Evolutionary conservation across 352 stramenopile species (phyloP).

Genomic region (Thraustochytrium sp.): DNA sequence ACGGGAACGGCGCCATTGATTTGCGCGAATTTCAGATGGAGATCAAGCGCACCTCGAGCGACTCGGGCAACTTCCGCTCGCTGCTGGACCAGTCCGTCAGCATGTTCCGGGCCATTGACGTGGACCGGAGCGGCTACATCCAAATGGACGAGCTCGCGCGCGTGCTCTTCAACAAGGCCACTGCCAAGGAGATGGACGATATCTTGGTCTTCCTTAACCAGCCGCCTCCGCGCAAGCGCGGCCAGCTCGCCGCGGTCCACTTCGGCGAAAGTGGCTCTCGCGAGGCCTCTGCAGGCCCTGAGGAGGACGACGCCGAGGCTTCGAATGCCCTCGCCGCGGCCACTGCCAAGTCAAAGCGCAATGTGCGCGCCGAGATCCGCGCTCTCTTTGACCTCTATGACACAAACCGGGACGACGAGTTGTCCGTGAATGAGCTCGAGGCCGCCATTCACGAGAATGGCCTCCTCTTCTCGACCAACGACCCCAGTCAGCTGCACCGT

Average conservation of each 20-base stretch:
- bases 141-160: slow-evolving; percentile 10
- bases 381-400: slow-evolving; percentile 37
- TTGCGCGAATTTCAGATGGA: slow-evolving; percentile 27
- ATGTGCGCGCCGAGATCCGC: neutral
- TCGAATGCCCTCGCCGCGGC: neutral
- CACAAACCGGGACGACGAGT: slow-evolving; percentile 4
- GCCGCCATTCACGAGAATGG: slow-evolving; percentile 30
- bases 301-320: neutral
- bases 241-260: neutral
- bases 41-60: slow-evolving; percentile 23
- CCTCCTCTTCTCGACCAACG: neutral
- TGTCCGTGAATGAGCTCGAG: slow-evolving; percentile 6
- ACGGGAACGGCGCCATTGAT: slow-evolving; percentile 8
- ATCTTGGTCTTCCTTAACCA: slow-evolving; percentile 33
- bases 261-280: too few relatives aligned
- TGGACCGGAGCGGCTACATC: slow-evolving; percentile 6
- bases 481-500: neutral
- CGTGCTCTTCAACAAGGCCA: slow-evolving; percentile 31
- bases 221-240: neutral
- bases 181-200: slow-evolving; percentile 32
- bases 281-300: neutral
- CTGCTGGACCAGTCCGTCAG: slow-evolving; percentile 28
- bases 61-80: slow-evolving; percentile 36
- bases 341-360: neutral
- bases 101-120: slow-evolving; percentile 24